A percentile compares a stretch with the other conserved stretches of the same genome.
Evolutionary conservation across 2,329 filamentous ascomycete species (phyloP).

Genomic region (Neocucurbitaria cava): DNA sequence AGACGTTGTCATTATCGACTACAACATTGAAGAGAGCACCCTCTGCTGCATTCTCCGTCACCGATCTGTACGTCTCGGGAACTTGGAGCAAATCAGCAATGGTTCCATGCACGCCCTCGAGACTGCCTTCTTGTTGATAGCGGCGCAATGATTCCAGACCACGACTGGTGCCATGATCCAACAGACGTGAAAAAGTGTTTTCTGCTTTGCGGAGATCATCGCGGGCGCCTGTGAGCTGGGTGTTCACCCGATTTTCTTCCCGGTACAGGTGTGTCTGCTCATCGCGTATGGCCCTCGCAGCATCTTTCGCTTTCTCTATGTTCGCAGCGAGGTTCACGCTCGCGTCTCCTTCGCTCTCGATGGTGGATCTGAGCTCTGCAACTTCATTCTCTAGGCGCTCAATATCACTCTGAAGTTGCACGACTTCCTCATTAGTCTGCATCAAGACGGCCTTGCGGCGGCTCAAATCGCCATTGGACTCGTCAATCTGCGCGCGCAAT

Average conservation of each 20-base stretch:
- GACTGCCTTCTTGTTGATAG: constrained; percentile 78
- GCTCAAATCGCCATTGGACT: constrained; percentile 77
- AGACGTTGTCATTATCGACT: constrained; percentile 89
- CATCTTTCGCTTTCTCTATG: constrained; percentile 78
- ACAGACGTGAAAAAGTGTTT: constrained; percentile 77
- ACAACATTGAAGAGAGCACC: constrained; percentile 95
- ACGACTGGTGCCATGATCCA: constrained; percentile 86
- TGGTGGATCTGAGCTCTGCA: constrained; percentile 69
- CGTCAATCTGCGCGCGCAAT: constrained; percentile 79
- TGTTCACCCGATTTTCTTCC: constrained; percentile 86
- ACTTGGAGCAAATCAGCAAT: constrained; percentile 92
- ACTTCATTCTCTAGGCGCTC: constrained; percentile 75
- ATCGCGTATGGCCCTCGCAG: constrained; percentile 79
- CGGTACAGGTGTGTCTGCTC: constrained; percentile 87
- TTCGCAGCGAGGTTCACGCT: constrained; percentile 76
- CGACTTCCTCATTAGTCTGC: constrained; percentile 84
- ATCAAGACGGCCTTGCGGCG: constrained; percentile 84
- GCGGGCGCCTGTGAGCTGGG: constrained; percentile 75
- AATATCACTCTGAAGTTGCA: constrained; percentile 74
- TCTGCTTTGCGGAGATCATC: constrained; percentile 81
- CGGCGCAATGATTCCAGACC: constrained; percentile 87
- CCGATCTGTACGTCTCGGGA: constrained; percentile 81
- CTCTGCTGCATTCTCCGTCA: constrained; percentile 91
- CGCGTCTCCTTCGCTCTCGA: constrained; percentile 80
- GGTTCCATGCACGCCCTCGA: constrained; percentile 89